Percentiles rank a stretch among this genome's conserved stretches.
phyloP scores from a whole-genome alignment of 495 filamentous ascomycete species.

The Apodospora peruviana region DNA sequence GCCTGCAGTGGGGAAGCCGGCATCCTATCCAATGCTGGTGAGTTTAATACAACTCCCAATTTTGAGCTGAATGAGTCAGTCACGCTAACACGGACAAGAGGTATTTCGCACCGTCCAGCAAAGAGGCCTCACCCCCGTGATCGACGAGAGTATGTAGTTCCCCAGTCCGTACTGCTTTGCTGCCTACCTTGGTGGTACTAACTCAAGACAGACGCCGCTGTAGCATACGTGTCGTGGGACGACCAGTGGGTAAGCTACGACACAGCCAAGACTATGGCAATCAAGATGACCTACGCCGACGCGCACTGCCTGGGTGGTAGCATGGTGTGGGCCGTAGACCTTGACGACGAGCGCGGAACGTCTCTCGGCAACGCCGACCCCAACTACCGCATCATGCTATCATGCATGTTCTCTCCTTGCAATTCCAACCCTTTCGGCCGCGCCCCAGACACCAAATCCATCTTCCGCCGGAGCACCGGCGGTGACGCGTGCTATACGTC shows the following conservation, averaged over 20 bases:
- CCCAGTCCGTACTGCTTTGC: too few species aligned
- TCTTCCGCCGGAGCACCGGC: too few species aligned
- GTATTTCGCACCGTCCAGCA: background rate
- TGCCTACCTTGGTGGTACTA: too few species aligned
- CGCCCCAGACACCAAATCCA: too few species aligned
- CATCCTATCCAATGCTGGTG: too few species aligned
- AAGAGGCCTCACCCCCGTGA: background rate
- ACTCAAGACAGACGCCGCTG: too few species aligned
- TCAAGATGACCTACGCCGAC: background rate
- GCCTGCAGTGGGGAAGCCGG: background rate
- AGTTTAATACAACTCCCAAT: background rate
- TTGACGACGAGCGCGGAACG: background rate
- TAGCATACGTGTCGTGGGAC: background rate
- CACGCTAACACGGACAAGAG: background rate
- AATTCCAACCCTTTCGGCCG: too few species aligned
- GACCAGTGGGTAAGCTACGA: background rate
- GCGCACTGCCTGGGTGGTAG: background rate
- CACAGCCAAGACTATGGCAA: background rate
- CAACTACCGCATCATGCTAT: background rate
- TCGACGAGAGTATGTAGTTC: too few species aligned
- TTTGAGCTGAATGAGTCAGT: background rate
- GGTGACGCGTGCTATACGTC: too few species aligned
- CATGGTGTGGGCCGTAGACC: background rate
- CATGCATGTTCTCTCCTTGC: too few species aligned
- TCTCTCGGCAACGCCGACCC: background rate